These are phyloP conservation scores for Malassezia nana DNA, from an alignment of 1,284 basidiomycete species.

Conservation along the genomic window DNA sequence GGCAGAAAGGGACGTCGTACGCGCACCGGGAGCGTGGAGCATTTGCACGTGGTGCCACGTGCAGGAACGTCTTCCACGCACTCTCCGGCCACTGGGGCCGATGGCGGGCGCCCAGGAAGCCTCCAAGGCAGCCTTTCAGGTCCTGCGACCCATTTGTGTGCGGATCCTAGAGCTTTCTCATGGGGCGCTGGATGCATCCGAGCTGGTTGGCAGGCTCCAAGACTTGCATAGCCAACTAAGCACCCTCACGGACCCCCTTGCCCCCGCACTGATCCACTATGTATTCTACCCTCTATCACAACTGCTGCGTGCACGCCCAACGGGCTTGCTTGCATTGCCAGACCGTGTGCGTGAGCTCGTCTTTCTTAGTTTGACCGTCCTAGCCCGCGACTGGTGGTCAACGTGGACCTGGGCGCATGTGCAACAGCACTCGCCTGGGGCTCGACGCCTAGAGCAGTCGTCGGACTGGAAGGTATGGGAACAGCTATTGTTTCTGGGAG, in stretches of 20 bases:
- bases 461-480: conserved; percentile 33
- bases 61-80: neutral
- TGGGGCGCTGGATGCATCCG: neutral
- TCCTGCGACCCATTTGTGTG: conserved; percentile 2
- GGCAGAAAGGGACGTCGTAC: neutral
- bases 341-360: conserved; percentile 21
- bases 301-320: conserved; percentile 23
- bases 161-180: neutral
- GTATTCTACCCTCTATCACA: conserved; percentile 42
- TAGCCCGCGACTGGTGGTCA: conserved; percentile 37
- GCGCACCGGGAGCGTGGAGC: conserved; percentile 3
- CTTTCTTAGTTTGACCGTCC: conserved; percentile 20
- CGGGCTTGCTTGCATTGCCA: conserved; percentile 22
- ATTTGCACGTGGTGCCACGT: conserved; percentile 15
- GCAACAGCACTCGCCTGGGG: neutral
- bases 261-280: conserved; percentile 32
- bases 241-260: conserved; percentile 1
- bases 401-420: conserved; percentile 19
- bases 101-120: neutral
- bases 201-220: neutral
- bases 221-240: neutral
- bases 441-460: neutral
- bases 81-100: neutral
- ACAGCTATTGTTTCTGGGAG: conserved; percentile 36
- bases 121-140: neutral